Percentiles rank a stretch among this genome's conserved stretches.
Conservation (phyloP, 148 eudicot genomes). For the Chenopodium formosanum region DNA sequence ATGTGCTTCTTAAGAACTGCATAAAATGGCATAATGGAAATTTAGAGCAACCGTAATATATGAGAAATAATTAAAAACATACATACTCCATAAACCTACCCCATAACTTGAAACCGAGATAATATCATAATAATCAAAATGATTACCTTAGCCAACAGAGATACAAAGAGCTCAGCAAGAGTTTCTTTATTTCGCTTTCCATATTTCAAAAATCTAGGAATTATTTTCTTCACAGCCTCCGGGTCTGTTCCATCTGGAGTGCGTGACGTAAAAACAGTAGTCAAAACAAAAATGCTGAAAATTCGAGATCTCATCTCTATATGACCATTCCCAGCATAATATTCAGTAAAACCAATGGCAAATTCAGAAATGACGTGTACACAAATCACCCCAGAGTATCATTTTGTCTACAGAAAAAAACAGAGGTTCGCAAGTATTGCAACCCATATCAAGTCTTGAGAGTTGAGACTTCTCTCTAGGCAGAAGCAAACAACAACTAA, state of each 20-base stretch:
- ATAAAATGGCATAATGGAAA: neutral
- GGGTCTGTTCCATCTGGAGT: constrained; percentile 65
- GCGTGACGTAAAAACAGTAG: constrained; percentile 9
- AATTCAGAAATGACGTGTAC: neutral
- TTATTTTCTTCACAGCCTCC: constrained; percentile 38
- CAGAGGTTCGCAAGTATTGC: neutral
- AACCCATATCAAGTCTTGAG: neutral
- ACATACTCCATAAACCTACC: neutral
- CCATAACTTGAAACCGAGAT: neutral
- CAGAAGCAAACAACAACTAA: neutral
- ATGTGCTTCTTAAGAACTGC: neutral
- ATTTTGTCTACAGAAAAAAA: neutral
- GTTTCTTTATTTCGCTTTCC: constrained; percentile 70
- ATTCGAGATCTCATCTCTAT: neutral
- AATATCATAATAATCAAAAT: constrained; percentile 4
- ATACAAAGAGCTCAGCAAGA: constrained; percentile 68
- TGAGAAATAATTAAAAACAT: neutral
- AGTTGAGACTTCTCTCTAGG: neutral
- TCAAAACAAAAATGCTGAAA: neutral
- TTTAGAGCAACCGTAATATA: too few species aligned
- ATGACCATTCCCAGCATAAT: neutral
- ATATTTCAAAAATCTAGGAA: constrained; percentile 42
- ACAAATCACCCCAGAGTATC: too few species aligned
- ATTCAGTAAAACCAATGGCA: neutral
- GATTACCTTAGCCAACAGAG: constrained; percentile 71